Base-by-base conservation (phyloP, 2,329 filamentous ascomycete genomes). In the Orbilia brochopaga region DNA sequence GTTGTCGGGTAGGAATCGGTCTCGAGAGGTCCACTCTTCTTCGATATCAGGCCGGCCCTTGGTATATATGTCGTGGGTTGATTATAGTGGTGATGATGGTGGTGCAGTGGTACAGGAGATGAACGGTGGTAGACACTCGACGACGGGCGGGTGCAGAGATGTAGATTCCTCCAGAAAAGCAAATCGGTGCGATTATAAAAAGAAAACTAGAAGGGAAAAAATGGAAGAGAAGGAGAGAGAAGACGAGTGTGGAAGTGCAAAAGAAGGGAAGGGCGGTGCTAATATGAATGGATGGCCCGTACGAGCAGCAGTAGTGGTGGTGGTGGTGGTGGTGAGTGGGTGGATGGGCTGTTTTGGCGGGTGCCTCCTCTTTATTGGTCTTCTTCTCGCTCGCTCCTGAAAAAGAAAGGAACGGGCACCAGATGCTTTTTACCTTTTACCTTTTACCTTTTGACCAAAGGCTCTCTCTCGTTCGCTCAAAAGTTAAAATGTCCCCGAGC, bases 1-100 rank as follows among this genome's bases (percentile, higher is more conserved):
- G 7, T 6, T 42, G 37, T 42, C 27, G 37, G n/a, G 11, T 42
- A 42, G 11, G 17, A 23, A 48, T 37, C 11, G 48, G 50, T 54
- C 17, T 70, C 66, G 66, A 70, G 64, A 70, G 66, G 30, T 70
- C 66, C 58, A 70, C 66, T 70, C 59, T 70, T 70, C 66, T 61
- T 51, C 24, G 60, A 40, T 46, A 23, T 57, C 19, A 32, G 62
- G 62, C 53, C 62, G 62, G 54, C 50, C 55, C 48, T 54, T 37
- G 21, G 27, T 30, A 24, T 40, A 13, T 32, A 42, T 10, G 44
- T 51, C 32, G 57, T 46, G 53, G 50, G 30, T 32, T 50, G 40
- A 35, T 44, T 42, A 32, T 55, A 42, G 10, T 19, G n/a, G 24
- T 44, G 5, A 13, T 15, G 17, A 44, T 44, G 40, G 40, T 13